Conservation (phyloP, 1,284 basidiomycete genomes). For the Moesziomyces antarcticus region DNA sequence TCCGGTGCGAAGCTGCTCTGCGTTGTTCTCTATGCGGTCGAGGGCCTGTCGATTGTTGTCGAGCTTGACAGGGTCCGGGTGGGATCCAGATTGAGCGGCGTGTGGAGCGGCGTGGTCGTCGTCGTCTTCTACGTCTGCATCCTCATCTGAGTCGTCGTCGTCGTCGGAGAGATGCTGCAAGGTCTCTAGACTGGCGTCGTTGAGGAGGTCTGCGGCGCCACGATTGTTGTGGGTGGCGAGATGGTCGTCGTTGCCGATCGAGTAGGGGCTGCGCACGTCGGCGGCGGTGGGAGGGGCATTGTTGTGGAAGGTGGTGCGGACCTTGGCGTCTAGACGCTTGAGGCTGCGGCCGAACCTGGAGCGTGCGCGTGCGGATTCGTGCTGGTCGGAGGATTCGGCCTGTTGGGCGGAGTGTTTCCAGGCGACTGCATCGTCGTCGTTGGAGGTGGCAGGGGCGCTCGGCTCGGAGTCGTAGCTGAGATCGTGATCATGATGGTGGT, state of each 20-base stretch:
- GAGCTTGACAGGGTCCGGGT: constrained; percentile 8
- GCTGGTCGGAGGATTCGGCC: constrained; percentile 26
- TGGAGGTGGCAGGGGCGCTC: background rate
- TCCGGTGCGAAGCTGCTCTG: constrained; percentile 26
- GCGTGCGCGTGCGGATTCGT: constrained; percentile 11
- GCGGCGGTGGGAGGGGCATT: constrained; percentile 36
- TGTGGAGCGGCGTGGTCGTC: constrained; percentile 12
- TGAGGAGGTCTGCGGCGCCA: constrained; percentile 36
- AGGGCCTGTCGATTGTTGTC: constrained; percentile 6
- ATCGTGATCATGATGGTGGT: constrained; percentile 22
- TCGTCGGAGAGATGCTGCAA: constrained; percentile 29
- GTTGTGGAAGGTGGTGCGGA: constrained; percentile 23
- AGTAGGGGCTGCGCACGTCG: constrained; percentile 33
- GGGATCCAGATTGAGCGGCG: background rate
- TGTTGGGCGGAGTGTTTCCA: constrained; percentile 25
- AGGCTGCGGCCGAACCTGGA: constrained; percentile 24
- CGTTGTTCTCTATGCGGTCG: constrained; percentile 3
- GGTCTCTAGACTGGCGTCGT: constrained; percentile 40
- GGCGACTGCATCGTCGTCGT: constrained; percentile 15
- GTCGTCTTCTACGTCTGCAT: constrained; percentile 5
- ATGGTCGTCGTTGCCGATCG: constrained; percentile 36
- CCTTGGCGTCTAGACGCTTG: constrained; percentile 34
- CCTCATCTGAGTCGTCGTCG: constrained; percentile 7
- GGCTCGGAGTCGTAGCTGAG: background rate
- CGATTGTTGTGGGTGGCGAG: constrained; percentile 15